Evolutionary conservation across 2,329 filamentous ascomycete species (phyloP).

Genomic region (Thyridium curvatum): DNA sequence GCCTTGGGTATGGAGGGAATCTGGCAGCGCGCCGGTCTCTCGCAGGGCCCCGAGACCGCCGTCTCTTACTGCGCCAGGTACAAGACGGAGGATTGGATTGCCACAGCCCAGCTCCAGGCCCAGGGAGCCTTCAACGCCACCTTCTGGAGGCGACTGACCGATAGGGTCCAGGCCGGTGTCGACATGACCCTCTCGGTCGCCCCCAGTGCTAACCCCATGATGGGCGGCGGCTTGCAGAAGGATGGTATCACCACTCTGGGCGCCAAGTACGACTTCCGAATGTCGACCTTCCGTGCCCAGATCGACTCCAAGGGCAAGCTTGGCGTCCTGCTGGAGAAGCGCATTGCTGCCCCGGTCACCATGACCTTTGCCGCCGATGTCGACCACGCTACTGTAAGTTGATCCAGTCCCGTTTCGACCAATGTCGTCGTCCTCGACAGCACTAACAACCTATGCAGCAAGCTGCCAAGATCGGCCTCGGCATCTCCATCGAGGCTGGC

Average conservation of each 20-base stretch:
- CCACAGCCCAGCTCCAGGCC: slow-evolving; percentile 80
- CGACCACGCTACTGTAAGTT: slow-evolving; percentile 85
- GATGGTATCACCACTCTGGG: slow-evolving; percentile 89
- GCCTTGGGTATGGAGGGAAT: slow-evolving; percentile 87
- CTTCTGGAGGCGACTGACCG: slow-evolving; percentile 89
- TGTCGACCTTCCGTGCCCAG: slow-evolving; percentile 92
- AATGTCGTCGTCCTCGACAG: not conserved
- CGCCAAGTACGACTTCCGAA: slow-evolving; percentile 96
- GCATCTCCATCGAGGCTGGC: slow-evolving; percentile 83
- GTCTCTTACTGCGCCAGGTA: slow-evolving; percentile 89
- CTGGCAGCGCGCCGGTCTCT: slow-evolving; percentile 82
- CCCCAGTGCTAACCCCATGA: slow-evolving; percentile 57
- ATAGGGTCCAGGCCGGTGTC: slow-evolving; percentile 93
- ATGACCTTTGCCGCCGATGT: slow-evolving; percentile 96
- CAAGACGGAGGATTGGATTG: slow-evolving; percentile 88
- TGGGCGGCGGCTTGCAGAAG: slow-evolving; percentile 71
- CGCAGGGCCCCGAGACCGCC: slow-evolving; percentile 82
- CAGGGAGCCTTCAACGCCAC: slow-evolving; percentile 84
- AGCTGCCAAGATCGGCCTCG: slow-evolving; percentile 89
- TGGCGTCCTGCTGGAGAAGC: slow-evolving; percentile 89
- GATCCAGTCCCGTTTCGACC: no score
- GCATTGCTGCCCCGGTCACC: slow-evolving; percentile 84
- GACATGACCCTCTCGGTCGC: slow-evolving; percentile 87
- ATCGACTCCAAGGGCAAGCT: slow-evolving; percentile 93
- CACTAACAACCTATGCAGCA: slow-evolving; percentile 52